Conservation (phyloP, 164 flowering plant species). For the Santalum album region DNA sequence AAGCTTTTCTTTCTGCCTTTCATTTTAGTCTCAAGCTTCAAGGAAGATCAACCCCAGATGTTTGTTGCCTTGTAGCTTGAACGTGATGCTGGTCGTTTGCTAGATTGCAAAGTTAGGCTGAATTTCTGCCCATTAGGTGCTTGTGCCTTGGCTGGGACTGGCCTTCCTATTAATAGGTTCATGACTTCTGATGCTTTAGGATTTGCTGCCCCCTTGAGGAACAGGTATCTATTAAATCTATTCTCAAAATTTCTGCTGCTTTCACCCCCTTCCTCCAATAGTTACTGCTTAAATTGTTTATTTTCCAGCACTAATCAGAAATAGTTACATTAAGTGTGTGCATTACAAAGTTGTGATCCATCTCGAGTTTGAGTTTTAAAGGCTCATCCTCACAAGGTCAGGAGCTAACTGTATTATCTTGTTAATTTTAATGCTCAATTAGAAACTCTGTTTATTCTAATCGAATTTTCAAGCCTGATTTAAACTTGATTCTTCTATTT, state of each 20-base stretch:
- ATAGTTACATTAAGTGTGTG: no score
- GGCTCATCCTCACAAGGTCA: no score
- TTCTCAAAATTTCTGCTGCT: background rate
- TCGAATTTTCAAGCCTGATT: no score
- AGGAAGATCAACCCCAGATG: background rate
- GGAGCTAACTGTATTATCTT: no score
- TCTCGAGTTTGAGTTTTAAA: no score
- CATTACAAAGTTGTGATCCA: no score
- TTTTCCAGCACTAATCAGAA: background rate
- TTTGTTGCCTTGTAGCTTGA: constrained; percentile 64
- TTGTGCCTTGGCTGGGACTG: constrained; percentile 99
- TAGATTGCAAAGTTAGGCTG: constrained; percentile 67
- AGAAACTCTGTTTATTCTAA: no score
- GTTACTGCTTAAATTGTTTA: background rate
- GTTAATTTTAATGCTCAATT: no score
- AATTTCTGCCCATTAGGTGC: constrained; percentile 95
- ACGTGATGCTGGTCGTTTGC: constrained; percentile 81
- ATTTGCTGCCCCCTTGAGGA: constrained; percentile 85
- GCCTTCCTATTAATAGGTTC: constrained; percentile 89
- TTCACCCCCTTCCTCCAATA: no score
- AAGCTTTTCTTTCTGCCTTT: no score
- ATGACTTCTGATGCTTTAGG: constrained; percentile 87
- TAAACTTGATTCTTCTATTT: no score
- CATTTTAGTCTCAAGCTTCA: background rate
- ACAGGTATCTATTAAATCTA: constrained; percentile 47